Evolutionary conservation across 2,329 filamentous ascomycete species (phyloP), one percentile per base, ranked within the genome.

Genomic region (Drechslera avenae): DNA sequence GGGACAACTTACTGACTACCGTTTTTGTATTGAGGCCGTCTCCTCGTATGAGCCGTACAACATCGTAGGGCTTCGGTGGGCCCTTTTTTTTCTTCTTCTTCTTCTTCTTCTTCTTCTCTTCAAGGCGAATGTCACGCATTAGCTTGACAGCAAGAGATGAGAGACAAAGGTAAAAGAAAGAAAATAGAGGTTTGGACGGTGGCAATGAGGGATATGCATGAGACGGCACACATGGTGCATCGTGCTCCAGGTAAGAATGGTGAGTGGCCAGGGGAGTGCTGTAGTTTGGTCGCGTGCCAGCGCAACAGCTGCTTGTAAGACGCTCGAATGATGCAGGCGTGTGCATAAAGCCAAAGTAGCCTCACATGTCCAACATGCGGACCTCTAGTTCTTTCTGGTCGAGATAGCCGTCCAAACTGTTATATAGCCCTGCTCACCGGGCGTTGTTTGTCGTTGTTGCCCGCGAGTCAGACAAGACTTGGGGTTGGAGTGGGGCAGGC

Each of bases 271-370:
- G 44, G 31, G 21, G 39, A 46, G 31, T 45, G 46, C 26, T 19
- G 39, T 46, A 39, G 44, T 52, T 19, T 60, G 63, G 65, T 71
- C 67, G 67, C 63, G 67, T 69, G 67, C 62, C 65, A 62, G 46
- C 56, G 59, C 64, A 64, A 47, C 60, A 61, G 36, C 40, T 48
- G 36, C 50, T 59, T 57, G 63, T 67, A 55, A 52, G 53, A 60
- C 59, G 50, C 46, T 54, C 47, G 39, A 21, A 39, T 35, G 39
- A 23, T 42, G 46, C 45, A 39, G 36, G 26, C 21, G 21, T 44
- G 23, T 39, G 48, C 48, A 57, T 57, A 57, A 56, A 52, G 52
- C 31, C 28, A 35, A 19, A 12, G 26, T 10, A 28, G 2, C 26
- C 12, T 13, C 26, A 2, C 9, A 3, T 12, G 9, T 10, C 10